phyloP scores from a whole-genome alignment of 805 yeast species.

The Blastobotrys muscicola region DNA sequence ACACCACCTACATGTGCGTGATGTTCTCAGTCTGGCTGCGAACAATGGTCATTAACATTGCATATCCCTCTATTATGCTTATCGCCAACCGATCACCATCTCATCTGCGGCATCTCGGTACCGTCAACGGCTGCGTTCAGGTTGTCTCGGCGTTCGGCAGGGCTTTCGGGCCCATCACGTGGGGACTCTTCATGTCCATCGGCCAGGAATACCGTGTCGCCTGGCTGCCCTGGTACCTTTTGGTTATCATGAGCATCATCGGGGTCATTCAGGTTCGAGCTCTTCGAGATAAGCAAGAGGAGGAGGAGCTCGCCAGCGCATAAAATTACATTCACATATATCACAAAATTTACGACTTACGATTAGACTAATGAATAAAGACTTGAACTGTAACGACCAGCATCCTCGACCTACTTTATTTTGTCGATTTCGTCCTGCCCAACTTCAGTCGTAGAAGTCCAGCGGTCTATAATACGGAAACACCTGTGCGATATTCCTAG shows the following conservation, averaged over 20 bases:
- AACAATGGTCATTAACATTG: conserved; percentile 36
- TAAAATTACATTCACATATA: too few relatives aligned
- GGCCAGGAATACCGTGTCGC: conserved; percentile 20
- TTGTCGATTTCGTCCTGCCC: too few relatives aligned
- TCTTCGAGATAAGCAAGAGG: conserved; percentile 22
- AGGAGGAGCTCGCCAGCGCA: conserved; percentile 9
- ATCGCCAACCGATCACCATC: conserved; percentile 47
- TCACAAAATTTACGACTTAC: too few relatives aligned
- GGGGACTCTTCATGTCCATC: conserved; percentile 41
- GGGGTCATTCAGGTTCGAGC: conserved; percentile 15
- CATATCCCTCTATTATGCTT: conserved; percentile 45
- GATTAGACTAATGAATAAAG: too few relatives aligned
- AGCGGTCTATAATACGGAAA: too few relatives aligned
- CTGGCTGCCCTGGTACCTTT: conserved; percentile 20
- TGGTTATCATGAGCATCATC: conserved; percentile 9
- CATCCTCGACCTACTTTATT: too few relatives aligned
- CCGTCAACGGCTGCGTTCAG: conserved; percentile 49
- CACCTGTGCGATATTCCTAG: too few relatives aligned
- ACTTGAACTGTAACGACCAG: too few relatives aligned
- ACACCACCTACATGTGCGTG: conserved; percentile 7
- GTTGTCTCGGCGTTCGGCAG: conserved; percentile 46
- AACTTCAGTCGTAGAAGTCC: too few relatives aligned
- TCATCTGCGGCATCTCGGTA: conserved; percentile 42
- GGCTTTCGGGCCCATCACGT: conserved; percentile 45
- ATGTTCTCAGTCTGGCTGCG: conserved; percentile 22